Percentiles rank a stretch among this genome's conserved stretches.
phyloP scores from a whole-genome alignment of 768 basidiomycete genomes.

The Russula sp. region DNA sequence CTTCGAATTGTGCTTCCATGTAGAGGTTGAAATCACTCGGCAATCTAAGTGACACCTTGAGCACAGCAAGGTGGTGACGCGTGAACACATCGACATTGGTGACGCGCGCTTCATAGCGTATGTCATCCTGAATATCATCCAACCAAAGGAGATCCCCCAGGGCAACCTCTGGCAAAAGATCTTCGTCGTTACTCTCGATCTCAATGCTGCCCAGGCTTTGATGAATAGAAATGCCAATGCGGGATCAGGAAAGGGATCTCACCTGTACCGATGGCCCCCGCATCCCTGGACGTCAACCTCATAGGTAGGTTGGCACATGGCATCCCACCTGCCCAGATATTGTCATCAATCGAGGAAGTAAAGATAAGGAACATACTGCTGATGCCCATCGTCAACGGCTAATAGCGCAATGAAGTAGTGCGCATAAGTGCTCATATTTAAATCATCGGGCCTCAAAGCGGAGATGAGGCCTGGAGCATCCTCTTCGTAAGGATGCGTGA shows the following conservation, averaged over 20 bases:
- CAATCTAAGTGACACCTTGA: constrained; percentile 50
- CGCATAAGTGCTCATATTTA: constrained; percentile 15
- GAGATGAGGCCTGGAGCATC: not conserved
- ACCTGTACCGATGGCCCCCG: not conserved
- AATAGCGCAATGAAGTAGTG: constrained; percentile 18
- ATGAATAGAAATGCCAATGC: not conserved
- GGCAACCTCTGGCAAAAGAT: constrained; percentile 23
- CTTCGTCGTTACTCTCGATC: constrained; percentile 19
- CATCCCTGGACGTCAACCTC: not conserved
- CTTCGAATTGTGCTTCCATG: constrained; percentile 43
- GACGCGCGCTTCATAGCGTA: constrained; percentile 19
- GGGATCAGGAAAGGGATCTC: not conserved
- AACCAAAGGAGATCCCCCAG: constrained; percentile 19
- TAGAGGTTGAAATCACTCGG: constrained; percentile 42
- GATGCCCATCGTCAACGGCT: constrained; percentile 39
- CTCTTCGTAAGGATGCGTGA: not conserved
- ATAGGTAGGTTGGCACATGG: not conserved
- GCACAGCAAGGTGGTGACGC: constrained; percentile 33
- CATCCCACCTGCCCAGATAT: constrained; percentile 35
- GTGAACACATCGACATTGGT: not conserved
- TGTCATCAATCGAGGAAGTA: constrained; percentile 23
- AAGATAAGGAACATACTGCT: constrained; percentile 45
- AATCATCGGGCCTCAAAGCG: not conserved
- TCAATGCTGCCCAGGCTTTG: not conserved
- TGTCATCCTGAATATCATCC: constrained; percentile 15